Evolutionary conservation across 352 stramenopile genomes (phyloP).

Genomic region (Phytophthora boehmeriae): DNA sequence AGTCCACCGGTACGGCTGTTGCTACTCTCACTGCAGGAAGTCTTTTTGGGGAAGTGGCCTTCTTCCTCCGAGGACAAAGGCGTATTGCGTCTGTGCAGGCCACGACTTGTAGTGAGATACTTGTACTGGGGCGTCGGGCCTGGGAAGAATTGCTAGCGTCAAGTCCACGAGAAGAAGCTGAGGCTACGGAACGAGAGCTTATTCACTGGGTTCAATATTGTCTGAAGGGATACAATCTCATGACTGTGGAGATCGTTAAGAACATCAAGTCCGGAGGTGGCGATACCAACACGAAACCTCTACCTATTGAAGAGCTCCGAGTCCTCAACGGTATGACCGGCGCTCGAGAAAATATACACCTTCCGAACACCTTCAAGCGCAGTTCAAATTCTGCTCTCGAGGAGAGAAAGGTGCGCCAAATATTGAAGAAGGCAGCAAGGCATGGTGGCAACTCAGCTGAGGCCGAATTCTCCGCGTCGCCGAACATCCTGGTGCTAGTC

Average conservation of each 20-base stretch:
- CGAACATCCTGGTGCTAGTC: slow-evolving; percentile 3
- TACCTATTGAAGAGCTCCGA: slow-evolving; percentile 43
- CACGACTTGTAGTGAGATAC: slow-evolving; percentile 63
- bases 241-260: slow-evolving; percentile 77
- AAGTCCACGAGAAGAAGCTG: slow-evolving; percentile 46
- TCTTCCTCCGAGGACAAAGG: slow-evolving; percentile 65
- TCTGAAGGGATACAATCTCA: slow-evolving; percentile 73
- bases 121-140: slow-evolving; percentile 53
- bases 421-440: slow-evolving; percentile 37
- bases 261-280: slow-evolving; percentile 53
- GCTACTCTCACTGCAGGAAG: slow-evolving; percentile 57
- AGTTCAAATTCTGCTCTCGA: slow-evolving; percentile 38
- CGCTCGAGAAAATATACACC: not conserved
- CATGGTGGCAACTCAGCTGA: slow-evolving; percentile 6
- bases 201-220: slow-evolving; percentile 65
- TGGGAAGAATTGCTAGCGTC: slow-evolving; percentile 59
- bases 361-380: slow-evolving; percentile 19
- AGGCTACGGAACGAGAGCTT: slow-evolving; percentile 43
- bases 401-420: slow-evolving; percentile 46
- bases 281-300: slow-evolving; percentile 26
- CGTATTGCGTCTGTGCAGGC: slow-evolving; percentile 73
- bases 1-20: slow-evolving; percentile 64
- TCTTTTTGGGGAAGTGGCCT: slow-evolving; percentile 79
- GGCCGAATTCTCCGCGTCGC: not conserved
- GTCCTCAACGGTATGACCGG: slow-evolving; percentile 20